Evolutionary conservation across 768 basidiomycete genomes (phyloP).

Genomic region (Russula lepida): DNA sequence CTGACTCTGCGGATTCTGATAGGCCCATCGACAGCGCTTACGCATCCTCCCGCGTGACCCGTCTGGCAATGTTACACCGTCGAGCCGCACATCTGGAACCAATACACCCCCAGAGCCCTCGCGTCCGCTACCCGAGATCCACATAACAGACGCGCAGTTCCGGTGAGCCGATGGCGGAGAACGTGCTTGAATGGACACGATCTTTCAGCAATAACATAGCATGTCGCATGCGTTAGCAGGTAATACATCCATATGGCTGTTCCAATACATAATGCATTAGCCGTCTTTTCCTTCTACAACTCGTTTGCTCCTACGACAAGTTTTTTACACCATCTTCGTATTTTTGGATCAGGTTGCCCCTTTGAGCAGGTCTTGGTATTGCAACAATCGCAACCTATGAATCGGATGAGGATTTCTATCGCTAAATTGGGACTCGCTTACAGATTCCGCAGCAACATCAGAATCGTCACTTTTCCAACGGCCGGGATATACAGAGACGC

Average conservation of each 20-base stretch:
- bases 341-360: background rate
- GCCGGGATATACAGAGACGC: constrained; percentile 92
- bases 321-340: background rate
- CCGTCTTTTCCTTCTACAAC: background rate
- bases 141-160: constrained; percentile 44
- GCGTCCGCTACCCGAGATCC: constrained; percentile 27
- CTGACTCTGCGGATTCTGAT: constrained; percentile 6
- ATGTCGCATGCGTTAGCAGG: background rate
- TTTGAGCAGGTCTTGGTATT: constrained; percentile 9
- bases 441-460: constrained; percentile 96
- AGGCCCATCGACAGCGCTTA: constrained; percentile 80
- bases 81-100: constrained; percentile 50
- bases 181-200: constrained; percentile 14
- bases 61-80: constrained; percentile 61
- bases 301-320: background rate
- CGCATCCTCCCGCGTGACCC: constrained; percentile 61
- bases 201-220: constrained; percentile 18
- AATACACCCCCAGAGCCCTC: constrained; percentile 25
- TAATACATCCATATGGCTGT: background rate
- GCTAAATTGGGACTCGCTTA: constrained; percentile 32
- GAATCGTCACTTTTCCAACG: constrained; percentile 96
- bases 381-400: constrained; percentile 7
- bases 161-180: constrained; percentile 18
- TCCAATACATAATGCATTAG: constrained; percentile 2
- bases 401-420: background rate